Percentiles rank a stretch among this genome's conserved stretches.
Evolutionary conservation across 1,284 basidiomycete species (phyloP).

Genomic region (Heterobasidion parviporum): DNA sequence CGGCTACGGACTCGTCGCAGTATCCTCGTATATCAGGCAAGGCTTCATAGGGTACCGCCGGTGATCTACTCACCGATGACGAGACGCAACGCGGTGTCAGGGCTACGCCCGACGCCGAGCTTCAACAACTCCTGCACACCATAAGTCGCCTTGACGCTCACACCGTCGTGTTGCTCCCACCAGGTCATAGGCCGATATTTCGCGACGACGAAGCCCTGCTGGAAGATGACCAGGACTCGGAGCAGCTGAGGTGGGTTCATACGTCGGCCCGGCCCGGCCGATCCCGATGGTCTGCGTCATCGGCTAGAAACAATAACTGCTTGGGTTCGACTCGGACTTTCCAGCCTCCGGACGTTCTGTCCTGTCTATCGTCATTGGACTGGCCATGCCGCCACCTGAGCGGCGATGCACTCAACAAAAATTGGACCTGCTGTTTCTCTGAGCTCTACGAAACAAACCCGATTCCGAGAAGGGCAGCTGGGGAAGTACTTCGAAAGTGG

Average conservation of each 20-base stretch:
- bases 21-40: background rate
- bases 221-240: slow-evolving; percentile 21
- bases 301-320: no score
- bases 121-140: slow-evolving; percentile 30
- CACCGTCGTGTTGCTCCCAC: slow-evolving; percentile 33
- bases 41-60: background rate
- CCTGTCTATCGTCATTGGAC: no score
- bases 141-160: slow-evolving; percentile 25
- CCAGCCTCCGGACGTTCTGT: no score
- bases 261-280: no score
- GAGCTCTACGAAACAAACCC: background rate
- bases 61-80: slow-evolving; percentile 27
- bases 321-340: no score
- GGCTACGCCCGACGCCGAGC: slow-evolving; percentile 29
- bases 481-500: slow-evolving; percentile 20
- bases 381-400: no score
- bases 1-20: slow-evolving; percentile 20
- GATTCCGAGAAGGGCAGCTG: background rate
- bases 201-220: slow-evolving; percentile 35
- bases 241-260: no score
- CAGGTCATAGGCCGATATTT: slow-evolving; percentile 30
- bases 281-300: no score
- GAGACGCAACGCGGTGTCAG: slow-evolving; percentile 32
- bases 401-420: no score
- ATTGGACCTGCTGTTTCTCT: no score